Conservation (phyloP, 1,139 yeast genomes). For the Taphrina betulina region DNA sequence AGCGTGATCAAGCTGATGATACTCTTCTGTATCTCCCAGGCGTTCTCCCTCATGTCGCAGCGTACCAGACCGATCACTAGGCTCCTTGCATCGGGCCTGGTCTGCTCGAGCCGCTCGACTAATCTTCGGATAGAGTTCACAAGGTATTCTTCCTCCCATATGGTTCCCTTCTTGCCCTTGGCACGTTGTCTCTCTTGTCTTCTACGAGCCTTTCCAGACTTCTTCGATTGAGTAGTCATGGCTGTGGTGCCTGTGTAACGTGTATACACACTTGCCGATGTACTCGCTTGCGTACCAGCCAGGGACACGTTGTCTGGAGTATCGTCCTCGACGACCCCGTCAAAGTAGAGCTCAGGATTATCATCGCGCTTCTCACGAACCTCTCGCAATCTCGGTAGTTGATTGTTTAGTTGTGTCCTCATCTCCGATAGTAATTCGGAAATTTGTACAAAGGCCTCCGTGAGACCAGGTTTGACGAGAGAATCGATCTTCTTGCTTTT, state of each 20-base stretch:
- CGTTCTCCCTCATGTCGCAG: conserved; percentile 72
- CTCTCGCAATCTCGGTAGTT: conserved; percentile 77
- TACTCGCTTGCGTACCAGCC: conserved; percentile 91
- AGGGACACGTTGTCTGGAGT: conserved; percentile 91
- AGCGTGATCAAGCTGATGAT: conserved; percentile 56
- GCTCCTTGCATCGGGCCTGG: conserved; percentile 69
- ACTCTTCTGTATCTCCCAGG: conserved; percentile 71
- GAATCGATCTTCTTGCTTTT: conserved; percentile 44
- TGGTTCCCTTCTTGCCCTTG: conserved; percentile 94
- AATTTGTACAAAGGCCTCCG: conserved; percentile 82
- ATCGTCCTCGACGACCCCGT: conserved; percentile 49
- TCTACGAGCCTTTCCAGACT: conserved; percentile 87
- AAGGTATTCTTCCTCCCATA: conserved; percentile 93
- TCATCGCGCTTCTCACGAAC: conserved; percentile 74
- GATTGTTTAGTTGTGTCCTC: conserved; percentile 78
- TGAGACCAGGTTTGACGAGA: conserved; percentile 71
- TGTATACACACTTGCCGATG: conserved; percentile 89
- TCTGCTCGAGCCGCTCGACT: conserved; percentile 73
- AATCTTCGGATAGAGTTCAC: conserved; percentile 84
- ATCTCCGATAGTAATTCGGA: conserved; percentile 93
- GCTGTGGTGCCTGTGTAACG: conserved; percentile 96
- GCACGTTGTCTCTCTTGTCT: conserved; percentile 96
- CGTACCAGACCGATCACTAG: conserved; percentile 76
- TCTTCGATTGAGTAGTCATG: conserved; percentile 66
- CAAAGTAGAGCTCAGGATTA: conserved; percentile 81